Evolutionary conservation across 2,329 filamentous ascomycete species (phyloP).

Genomic region (Herpotrichia juniperi): DNA sequence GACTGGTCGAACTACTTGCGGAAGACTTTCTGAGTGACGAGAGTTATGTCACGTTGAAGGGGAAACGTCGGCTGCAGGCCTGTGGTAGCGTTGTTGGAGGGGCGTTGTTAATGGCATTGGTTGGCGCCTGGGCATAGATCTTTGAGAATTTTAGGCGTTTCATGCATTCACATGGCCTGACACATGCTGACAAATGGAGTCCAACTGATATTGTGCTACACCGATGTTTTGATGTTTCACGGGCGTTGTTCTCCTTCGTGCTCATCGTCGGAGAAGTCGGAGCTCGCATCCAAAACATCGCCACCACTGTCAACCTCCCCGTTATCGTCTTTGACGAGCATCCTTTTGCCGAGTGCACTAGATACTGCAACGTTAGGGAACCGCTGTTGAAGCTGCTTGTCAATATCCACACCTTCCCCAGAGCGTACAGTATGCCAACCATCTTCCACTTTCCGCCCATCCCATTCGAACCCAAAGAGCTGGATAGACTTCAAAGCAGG

Average conservation of each 20-base stretch:
- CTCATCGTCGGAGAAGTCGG: too few species aligned
- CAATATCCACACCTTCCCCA: not conserved
- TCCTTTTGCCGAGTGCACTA: not conserved
- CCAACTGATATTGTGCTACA: too few species aligned
- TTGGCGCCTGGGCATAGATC: conserved; percentile 67
- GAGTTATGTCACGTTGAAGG: conserved; percentile 65
- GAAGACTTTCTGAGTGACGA: conserved; percentile 65
- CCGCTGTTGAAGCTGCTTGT: not conserved
- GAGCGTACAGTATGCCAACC: not conserved
- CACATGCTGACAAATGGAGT: too few species aligned
- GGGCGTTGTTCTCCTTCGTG: too few species aligned
- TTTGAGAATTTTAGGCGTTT: not conserved
- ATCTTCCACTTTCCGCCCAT: not conserved
- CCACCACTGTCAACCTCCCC: not conserved
- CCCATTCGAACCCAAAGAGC: conserved; percentile 18
- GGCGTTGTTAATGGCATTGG: conserved; percentile 68
- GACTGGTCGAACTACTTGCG: conserved; percentile 56
- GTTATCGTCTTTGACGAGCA: not conserved
- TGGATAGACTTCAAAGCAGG: conserved; percentile 11
- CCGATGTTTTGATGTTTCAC: too few species aligned
- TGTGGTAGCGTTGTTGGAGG: conserved; percentile 67
- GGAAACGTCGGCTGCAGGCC: conserved; percentile 65
- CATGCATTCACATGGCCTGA: not conserved
- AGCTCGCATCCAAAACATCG: too few species aligned
- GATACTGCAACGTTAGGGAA: not conserved